Conservation (phyloP, 1,139 yeast genomes). For the Diutina neorugosa region DNA sequence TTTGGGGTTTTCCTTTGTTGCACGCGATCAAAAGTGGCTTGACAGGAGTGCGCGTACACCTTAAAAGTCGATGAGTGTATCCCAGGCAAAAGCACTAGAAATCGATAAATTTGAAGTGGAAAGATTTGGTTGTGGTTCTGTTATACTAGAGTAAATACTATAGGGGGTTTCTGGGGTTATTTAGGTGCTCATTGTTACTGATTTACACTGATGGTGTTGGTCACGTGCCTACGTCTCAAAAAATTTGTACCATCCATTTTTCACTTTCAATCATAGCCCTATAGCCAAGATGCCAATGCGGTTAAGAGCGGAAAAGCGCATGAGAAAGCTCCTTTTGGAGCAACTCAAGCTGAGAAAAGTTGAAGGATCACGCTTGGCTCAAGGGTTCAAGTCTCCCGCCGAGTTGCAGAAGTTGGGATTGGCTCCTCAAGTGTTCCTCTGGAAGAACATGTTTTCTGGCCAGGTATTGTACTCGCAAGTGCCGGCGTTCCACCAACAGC, state of each 20-base stretch:
- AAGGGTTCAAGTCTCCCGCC: constrained; percentile 22
- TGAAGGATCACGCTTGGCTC: constrained; percentile 33
- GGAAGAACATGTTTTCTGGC: constrained; percentile 78
- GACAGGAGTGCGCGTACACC: background rate
- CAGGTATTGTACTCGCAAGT: constrained; percentile 85
- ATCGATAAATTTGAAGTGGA: no score
- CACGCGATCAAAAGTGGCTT: background rate
- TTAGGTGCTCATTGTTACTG: no score
- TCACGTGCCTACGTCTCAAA: background rate
- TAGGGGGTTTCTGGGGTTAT: no score
- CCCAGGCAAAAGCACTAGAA: background rate
- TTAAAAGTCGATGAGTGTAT: background rate
- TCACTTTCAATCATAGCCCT: constrained; percentile 4
- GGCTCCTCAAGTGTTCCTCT: constrained; percentile 76
- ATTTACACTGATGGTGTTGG: background rate
- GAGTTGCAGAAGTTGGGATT: constrained; percentile 19
- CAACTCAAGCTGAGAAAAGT: constrained; percentile 33
- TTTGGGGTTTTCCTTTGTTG: background rate
- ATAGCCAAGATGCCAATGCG: constrained; percentile 27
- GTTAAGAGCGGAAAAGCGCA: constrained; percentile 35
- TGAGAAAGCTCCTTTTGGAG: constrained; percentile 38
- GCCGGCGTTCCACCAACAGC: constrained; percentile 58
- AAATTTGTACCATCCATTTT: background rate
- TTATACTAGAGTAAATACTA: no score
- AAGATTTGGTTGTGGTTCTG: no score